Evolutionary conservation across 2,329 filamentous ascomycete species (phyloP).

Genomic region (Chalaropsis thielavioides): DNA sequence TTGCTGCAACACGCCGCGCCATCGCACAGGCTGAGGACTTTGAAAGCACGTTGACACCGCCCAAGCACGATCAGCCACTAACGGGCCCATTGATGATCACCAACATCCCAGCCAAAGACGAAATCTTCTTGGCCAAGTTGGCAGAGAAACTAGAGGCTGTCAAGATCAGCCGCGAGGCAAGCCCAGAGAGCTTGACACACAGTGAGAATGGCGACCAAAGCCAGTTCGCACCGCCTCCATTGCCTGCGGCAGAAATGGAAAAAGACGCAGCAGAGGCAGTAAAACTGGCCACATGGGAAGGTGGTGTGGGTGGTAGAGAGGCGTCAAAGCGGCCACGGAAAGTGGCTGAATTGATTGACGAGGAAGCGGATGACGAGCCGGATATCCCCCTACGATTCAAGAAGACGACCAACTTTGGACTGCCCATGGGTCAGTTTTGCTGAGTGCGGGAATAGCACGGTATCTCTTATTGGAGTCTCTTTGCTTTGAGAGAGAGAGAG

Average conservation of each 20-base stretch:
- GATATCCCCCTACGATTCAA: conserved; percentile 35
- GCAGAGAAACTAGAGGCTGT: conserved; percentile 39
- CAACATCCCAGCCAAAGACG: conserved; percentile 42
- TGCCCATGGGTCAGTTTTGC: conserved; percentile 14
- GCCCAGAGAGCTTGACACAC: conserved; percentile 14
- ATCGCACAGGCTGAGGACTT: neutral
- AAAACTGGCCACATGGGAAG: neutral
- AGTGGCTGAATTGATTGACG: conserved; percentile 5
- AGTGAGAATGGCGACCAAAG: conserved; percentile 2
- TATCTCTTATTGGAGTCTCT: neutral
- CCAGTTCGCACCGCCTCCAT: neutral
- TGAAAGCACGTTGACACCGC: conserved; percentile 26
- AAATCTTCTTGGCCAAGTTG: conserved; percentile 37
- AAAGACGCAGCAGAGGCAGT: neutral
- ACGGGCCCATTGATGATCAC: conserved; percentile 40
- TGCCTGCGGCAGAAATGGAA: conserved; percentile 13
- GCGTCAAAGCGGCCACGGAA: neutral
- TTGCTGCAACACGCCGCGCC: neutral
- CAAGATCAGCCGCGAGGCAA: conserved; percentile 29
- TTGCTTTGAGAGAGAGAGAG: neutral
- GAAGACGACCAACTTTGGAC: conserved; percentile 33
- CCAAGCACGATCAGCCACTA: conserved; percentile 32
- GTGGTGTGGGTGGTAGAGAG: neutral
- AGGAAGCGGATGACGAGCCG: conserved; percentile 24
- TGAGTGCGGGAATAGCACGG: neutral